A percentile compares a stretch with the other conserved stretches of the same genome.
Evolutionary conservation across 495 filamentous ascomycete genomes (phyloP).

Genomic region (Stereocaulon alpinum): DNA sequence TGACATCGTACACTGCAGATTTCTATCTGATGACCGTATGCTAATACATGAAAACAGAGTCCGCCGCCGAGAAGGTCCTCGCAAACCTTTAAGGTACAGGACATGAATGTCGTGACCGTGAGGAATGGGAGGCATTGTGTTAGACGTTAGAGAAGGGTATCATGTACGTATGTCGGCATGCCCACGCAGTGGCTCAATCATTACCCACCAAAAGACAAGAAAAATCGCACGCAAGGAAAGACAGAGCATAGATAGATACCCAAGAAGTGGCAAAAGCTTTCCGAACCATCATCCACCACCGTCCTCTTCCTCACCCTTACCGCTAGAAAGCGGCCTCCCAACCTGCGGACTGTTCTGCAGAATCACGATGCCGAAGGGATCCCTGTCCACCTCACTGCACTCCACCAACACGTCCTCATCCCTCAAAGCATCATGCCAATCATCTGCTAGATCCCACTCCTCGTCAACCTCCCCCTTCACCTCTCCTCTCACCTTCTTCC

Average conservation of each 20-base stretch:
- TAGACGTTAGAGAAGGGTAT: background rate
- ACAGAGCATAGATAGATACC: background rate
- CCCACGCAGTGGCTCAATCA: background rate
- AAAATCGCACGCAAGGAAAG: background rate
- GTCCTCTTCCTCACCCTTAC: background rate
- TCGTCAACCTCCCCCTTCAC: conserved; percentile 27
- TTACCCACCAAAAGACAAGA: background rate
- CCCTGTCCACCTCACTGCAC: conserved; percentile 69
- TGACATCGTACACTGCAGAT: background rate
- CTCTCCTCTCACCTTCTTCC: conserved; percentile 36
- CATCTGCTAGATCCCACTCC: conserved; percentile 27
- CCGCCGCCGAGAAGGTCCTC: conserved; percentile 63
- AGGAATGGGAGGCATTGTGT: conserved; percentile 1
- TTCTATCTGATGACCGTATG: background rate
- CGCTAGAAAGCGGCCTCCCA: conserved; percentile 20
- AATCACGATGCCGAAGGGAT: conserved; percentile 64
- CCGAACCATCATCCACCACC: background rate
- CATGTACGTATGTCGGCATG: background rate
- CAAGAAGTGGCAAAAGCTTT: background rate
- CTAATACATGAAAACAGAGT: conserved; percentile 36
- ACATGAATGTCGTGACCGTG: background rate
- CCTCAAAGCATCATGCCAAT: conserved; percentile 35
- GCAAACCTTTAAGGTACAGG: conserved; percentile 4
- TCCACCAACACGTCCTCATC: conserved; percentile 50
- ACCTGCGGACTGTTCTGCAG: conserved; percentile 28